A percentile compares a stretch with the other conserved stretches of the same genome.
phyloP scores from a whole-genome alignment of 305 asterid species.

The Rubia peregrina region DNA sequence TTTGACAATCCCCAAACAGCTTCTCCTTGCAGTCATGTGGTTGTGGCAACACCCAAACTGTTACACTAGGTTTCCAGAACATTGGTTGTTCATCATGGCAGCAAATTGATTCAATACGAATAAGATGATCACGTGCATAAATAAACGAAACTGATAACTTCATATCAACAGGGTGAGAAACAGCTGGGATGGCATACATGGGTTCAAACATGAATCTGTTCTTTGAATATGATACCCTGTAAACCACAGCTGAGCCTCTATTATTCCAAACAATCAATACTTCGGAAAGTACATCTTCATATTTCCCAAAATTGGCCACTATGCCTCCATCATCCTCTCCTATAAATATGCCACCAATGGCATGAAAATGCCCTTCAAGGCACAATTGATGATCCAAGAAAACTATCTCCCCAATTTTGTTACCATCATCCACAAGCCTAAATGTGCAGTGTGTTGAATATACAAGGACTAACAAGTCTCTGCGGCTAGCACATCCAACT shows the following conservation, averaged over 20 bases:
- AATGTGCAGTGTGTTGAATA: conserved; percentile 64
- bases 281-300: conserved; percentile 36
- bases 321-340: conserved; percentile 30
- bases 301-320: conserved; percentile 21
- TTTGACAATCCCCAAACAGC: conserved; percentile 35
- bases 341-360: conserved; percentile 60
- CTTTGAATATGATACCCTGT: conserved; percentile 51
- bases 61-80: conserved; percentile 73
- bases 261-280: conserved; percentile 74
- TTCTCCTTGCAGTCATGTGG: conserved; percentile 30
- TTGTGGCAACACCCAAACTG: conserved; percentile 60
- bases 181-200: conserved; percentile 50
- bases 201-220: conserved; percentile 42
- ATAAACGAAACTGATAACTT: conserved; percentile 45
- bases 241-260: conserved; percentile 55
- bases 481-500: conserved; percentile 50
- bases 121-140: conserved; percentile 40
- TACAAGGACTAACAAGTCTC: conserved; percentile 58
- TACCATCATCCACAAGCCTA: conserved; percentile 50
- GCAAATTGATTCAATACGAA: conserved; percentile 69
- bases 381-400: conserved; percentile 58
- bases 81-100: conserved; percentile 42
- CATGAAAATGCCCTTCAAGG: conserved; percentile 39
- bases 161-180: conserved; percentile 32
- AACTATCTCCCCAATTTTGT: conserved; percentile 53